Percentiles rank a stretch among this genome's conserved stretches.
phyloP scores from a whole-genome alignment of 345 rosid species.

The Erucastrum elatum region DNA sequence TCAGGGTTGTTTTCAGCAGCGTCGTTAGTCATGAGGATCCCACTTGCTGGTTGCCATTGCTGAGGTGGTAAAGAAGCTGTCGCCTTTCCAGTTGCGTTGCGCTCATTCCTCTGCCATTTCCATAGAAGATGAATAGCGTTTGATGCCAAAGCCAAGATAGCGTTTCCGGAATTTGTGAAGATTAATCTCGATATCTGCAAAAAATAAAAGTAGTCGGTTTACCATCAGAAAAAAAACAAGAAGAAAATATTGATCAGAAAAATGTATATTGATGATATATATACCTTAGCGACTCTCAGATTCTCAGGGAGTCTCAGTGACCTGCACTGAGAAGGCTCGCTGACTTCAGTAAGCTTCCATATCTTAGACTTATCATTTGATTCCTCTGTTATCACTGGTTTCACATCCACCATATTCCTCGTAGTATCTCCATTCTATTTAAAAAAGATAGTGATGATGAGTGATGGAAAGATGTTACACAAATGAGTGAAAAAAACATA shows the following conservation, averaged over 20 bases:
- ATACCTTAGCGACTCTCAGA: constrained; percentile 78
- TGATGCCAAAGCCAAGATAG: constrained; percentile 91
- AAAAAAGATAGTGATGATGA: neutral
- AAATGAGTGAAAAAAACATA: constrained; percentile 26
- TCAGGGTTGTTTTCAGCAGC: constrained; percentile 66
- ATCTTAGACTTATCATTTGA: constrained; percentile 80
- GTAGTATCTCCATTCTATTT: constrained; percentile 84
- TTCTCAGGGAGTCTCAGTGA: constrained; percentile 90
- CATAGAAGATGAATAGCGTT: constrained; percentile 90
- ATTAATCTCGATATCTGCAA: constrained; percentile 93
- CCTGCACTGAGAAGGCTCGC: constrained; percentile 85
- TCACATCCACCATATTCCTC: constrained; percentile 81
- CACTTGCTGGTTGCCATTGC: constrained; percentile 89
- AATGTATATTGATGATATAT: neutral
- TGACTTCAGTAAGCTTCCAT: constrained; percentile 96
- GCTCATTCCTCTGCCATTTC: constrained; percentile 96
- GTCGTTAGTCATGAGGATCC: constrained; percentile 82
- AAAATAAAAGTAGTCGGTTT: neutral
- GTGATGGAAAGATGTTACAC: neutral
- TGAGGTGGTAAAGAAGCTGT: constrained; percentile 73
- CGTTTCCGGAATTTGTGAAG: constrained; percentile 92
- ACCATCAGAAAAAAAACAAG: neutral
- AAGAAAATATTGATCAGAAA: neutral
- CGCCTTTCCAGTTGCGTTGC: constrained; percentile 83
- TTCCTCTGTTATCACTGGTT: constrained; percentile 84